phyloP scores from a whole-genome alignment of 345 rosid genomes.

The Eucalyptus curtisii region DNA sequence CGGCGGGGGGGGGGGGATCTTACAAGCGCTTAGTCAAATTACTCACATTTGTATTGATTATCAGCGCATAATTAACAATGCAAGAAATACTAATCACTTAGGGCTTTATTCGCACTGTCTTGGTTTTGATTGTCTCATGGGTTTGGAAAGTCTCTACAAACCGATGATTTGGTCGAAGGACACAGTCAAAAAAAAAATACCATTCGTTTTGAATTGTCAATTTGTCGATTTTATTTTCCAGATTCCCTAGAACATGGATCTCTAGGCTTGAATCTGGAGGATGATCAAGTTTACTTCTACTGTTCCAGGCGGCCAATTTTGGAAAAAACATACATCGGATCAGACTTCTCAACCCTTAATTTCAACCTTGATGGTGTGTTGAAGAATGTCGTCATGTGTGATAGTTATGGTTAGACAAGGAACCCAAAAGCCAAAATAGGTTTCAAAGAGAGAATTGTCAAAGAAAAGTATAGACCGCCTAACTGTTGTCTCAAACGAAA shows the following conservation, averaged over 20 bases:
- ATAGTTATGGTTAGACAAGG: neutral
- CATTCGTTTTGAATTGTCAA: neutral
- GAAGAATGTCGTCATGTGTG: neutral
- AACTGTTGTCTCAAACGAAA: neutral
- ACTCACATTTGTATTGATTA: neutral
- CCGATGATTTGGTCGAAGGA: neutral
- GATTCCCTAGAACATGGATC: neutral
- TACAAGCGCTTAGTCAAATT: neutral
- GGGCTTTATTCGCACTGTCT: neutral
- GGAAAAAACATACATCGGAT: neutral
- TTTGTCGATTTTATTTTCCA: neutral
- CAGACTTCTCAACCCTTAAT: neutral
- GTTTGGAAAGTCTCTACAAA: neutral
- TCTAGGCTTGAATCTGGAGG: neutral
- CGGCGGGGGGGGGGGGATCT: neutral
- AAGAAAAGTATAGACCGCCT: neutral
- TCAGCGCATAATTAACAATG: neutral
- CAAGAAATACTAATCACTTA: neutral
- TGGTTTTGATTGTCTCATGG: neutral
- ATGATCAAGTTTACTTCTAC: neutral
- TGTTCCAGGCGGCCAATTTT: neutral
- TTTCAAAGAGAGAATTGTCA: neutral
- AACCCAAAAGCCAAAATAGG: neutral
- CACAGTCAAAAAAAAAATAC: neutral
- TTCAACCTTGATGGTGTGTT: neutral